Conservation (phyloP, 257 asterid genomes). For the Scutellaria minor region DNA sequence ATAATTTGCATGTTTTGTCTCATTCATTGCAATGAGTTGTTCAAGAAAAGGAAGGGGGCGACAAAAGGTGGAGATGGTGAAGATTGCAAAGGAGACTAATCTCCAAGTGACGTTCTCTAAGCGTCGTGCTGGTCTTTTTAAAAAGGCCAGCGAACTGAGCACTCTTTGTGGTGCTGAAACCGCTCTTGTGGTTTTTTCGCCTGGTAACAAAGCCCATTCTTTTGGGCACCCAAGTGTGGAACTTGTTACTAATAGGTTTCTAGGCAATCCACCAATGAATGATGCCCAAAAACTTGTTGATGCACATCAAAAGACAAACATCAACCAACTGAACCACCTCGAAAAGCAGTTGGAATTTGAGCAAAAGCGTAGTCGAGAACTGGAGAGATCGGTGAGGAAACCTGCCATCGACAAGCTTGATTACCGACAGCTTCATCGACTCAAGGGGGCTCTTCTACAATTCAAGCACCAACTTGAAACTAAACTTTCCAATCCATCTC, state of each 20-base stretch:
- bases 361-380: constrained; percentile 14
- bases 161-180: constrained; percentile 54
- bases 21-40: constrained; percentile 1
- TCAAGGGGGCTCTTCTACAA: background rate
- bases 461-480: background rate
- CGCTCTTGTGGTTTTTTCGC: constrained; percentile 55
- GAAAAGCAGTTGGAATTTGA: constrained; percentile 26
- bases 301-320: constrained; percentile 29
- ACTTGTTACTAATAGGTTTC: constrained; percentile 33
- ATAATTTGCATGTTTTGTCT: background rate
- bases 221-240: constrained; percentile 60
- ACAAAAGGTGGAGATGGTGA: constrained; percentile 43
- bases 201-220: constrained; percentile 50
- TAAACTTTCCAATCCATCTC: no score
- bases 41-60: constrained; percentile 41
- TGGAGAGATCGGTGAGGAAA: constrained; percentile 8
- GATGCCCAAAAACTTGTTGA: constrained; percentile 22
- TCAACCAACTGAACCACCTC: constrained; percentile 25
- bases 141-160: constrained; percentile 70
- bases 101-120: constrained; percentile 65
- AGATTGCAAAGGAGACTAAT: constrained; percentile 47
- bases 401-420: background rate
- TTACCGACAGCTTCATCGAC: background rate
- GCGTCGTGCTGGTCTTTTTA: constrained; percentile 61
- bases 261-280: background rate